These are phyloP conservation scores for Simplicillium sp. DNA, from an alignment of 2,329 filamentous ascomycete species.

Conservation along the genomic window DNA sequence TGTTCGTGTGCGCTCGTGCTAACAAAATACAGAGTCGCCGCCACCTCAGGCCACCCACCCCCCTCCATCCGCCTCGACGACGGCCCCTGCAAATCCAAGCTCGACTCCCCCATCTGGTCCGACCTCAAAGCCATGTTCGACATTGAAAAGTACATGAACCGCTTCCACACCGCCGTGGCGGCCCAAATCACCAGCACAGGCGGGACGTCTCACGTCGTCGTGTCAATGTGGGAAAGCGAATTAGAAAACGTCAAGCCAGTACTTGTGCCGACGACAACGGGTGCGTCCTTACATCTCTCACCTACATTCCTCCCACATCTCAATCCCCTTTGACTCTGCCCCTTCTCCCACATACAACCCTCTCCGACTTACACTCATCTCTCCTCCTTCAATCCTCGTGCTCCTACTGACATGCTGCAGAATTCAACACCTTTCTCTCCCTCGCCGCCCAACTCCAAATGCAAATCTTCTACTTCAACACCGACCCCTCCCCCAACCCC, in stretches of 20 bases:
- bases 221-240: conserved; percentile 41
- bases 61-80: conserved; percentile 42
- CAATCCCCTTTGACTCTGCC: no score
- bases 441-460: conserved; percentile 42
- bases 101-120: conserved; percentile 29
- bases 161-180: conserved; percentile 35
- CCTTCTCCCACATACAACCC: no score
- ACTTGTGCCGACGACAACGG: conserved; percentile 35
- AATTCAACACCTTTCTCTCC: conserved; percentile 37
- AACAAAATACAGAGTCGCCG: conserved; percentile 28
- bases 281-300: conserved; percentile 17
- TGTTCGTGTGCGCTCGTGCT: no score
- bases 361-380: neutral
- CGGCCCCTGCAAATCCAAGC: conserved; percentile 27
- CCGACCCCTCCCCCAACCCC: conserved; percentile 24
- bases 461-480: conserved; percentile 42
- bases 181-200: conserved; percentile 35
- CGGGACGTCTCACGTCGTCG: conserved; percentile 34
- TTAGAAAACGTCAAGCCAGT: conserved; percentile 36
- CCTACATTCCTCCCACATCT: no score
- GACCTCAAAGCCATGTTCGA: conserved; percentile 35
- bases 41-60: conserved; percentile 36
- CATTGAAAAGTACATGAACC: conserved; percentile 40
- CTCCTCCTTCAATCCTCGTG: neutral
- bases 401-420: conserved; percentile 17